Percentiles rank a stretch among this genome's conserved stretches.
Evolutionary conservation across 495 filamentous ascomycete genomes (phyloP).

Genomic region (Choiromyces venosus): DNA sequence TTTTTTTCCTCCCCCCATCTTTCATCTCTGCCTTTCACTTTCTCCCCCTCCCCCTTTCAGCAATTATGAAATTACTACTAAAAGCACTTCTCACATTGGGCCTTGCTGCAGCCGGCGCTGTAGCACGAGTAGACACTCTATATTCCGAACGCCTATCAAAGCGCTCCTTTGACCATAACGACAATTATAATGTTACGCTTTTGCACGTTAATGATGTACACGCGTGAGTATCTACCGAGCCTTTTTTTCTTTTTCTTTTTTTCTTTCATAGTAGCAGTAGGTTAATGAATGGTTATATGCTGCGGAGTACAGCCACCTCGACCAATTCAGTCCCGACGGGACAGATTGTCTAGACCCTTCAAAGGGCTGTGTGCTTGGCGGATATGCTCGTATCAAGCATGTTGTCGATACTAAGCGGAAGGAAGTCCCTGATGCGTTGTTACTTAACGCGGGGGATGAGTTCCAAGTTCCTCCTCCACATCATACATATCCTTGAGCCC

Average conservation of each 20-base stretch:
- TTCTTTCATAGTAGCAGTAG: background rate
- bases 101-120: constrained; percentile 8
- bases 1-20: constrained; percentile 3
- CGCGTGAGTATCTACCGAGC: constrained; percentile 36
- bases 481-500: background rate
- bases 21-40: background rate
- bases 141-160: constrained; percentile 43
- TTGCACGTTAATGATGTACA: constrained; percentile 62
- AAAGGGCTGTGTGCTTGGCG: constrained; percentile 53
- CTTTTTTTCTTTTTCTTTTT: background rate
- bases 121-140: constrained; percentile 19
- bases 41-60: background rate
- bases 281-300: constrained; percentile 4
- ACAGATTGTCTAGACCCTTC: constrained; percentile 51
- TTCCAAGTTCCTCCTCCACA: constrained; percentile 46
- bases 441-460: constrained; percentile 56
- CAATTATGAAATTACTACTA: constrained; percentile 21
- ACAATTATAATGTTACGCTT: constrained; percentile 57
- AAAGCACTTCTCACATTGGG: constrained; percentile 15
- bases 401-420: constrained; percentile 50
- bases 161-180: constrained; percentile 50
- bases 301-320: constrained; percentile 52
- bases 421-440: constrained; percentile 51
- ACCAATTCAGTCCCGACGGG: constrained; percentile 53
- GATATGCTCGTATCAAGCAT: constrained; percentile 54